A percentile compares a stretch with the other conserved stretches of the same genome.
Evolutionary conservation across 164 flowering plant species (phyloP).

Genomic region (Magnolia changhungtana): DNA sequence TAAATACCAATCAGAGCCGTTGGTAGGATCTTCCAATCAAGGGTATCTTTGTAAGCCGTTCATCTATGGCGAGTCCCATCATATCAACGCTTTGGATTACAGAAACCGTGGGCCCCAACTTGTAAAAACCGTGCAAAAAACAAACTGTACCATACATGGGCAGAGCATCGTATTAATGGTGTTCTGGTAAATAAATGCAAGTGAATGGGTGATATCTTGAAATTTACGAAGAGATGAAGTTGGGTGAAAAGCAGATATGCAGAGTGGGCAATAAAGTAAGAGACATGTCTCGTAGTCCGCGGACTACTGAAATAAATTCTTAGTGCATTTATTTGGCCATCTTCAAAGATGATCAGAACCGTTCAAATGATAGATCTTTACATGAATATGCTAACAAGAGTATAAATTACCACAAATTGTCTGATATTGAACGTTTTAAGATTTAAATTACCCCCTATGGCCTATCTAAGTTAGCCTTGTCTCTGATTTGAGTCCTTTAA

Average conservation of each 20-base stretch:
- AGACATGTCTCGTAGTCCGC: neutral
- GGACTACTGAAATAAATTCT: neutral
- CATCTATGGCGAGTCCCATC: neutral
- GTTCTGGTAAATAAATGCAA: neutral
- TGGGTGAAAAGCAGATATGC: neutral
- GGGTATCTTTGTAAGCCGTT: neutral
- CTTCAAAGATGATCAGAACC: neutral
- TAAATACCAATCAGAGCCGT: neutral
- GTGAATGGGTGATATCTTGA: neutral
- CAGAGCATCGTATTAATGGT: neutral
- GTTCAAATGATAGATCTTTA: neutral
- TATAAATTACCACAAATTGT: no score
- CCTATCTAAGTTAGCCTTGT: neutral
- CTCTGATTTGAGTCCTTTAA: no score
- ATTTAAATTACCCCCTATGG: neutral
- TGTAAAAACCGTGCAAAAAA: neutral
- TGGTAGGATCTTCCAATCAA: neutral
- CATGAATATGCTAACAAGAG: no score
- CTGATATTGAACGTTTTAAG: no score
- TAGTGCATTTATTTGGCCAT: neutral
- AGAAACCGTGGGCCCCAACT: neutral
- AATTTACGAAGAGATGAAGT: neutral
- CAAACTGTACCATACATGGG: neutral
- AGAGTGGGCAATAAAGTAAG: neutral
- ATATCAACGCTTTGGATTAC: neutral